These are phyloP conservation scores for Neovahlkampfia damariscottae DNA, from an alignment of 78 protist species.

Conservation along the genomic window DNA sequence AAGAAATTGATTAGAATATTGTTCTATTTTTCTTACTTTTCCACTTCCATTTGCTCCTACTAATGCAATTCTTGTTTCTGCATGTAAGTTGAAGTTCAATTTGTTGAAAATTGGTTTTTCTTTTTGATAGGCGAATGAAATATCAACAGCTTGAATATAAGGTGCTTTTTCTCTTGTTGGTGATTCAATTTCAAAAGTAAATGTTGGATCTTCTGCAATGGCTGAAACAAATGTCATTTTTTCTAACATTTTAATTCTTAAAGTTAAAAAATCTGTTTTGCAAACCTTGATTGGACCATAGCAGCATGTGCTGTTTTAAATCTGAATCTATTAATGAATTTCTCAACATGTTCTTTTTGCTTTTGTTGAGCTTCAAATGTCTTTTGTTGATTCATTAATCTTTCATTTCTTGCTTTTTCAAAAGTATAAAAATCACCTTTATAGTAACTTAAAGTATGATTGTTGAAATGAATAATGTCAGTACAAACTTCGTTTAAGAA, in stretches of 20 bases:
- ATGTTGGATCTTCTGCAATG: constrained; percentile 48
- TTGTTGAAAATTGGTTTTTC: constrained; percentile 54
- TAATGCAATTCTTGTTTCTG: constrained; percentile 62
- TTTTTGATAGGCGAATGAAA: constrained; percentile 54
- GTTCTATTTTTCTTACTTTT: not conserved
- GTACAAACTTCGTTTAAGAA: constrained; percentile 78
- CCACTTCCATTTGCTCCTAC: constrained; percentile 29
- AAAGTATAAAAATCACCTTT: constrained; percentile 74
- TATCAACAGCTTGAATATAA: constrained; percentile 59
- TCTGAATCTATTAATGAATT: constrained; percentile 65
- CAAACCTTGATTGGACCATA: constrained; percentile 71
- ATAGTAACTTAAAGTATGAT: constrained; percentile 52
- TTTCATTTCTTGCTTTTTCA: constrained; percentile 49
- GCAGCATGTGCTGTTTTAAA: constrained; percentile 69
- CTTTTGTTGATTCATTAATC: constrained; percentile 36
- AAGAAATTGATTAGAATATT: not conserved
- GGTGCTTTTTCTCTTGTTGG: constrained; percentile 54
- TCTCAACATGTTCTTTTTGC: constrained; percentile 56
- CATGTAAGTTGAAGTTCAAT: constrained; percentile 54
- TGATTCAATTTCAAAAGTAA: constrained; percentile 37
- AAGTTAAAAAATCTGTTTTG: too few species aligned
- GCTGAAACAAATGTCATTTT: constrained; percentile 55
- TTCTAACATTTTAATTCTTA: constrained; percentile 59
- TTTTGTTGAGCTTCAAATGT: constrained; percentile 52
- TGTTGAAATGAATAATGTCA: constrained; percentile 51